A percentile compares a stretch with the other conserved stretches of the same genome.
These are phyloP conservation scores for Barnettozyma sp. DNA, from an alignment of 805 yeast genomes.

Conservation along the genomic window DNA sequence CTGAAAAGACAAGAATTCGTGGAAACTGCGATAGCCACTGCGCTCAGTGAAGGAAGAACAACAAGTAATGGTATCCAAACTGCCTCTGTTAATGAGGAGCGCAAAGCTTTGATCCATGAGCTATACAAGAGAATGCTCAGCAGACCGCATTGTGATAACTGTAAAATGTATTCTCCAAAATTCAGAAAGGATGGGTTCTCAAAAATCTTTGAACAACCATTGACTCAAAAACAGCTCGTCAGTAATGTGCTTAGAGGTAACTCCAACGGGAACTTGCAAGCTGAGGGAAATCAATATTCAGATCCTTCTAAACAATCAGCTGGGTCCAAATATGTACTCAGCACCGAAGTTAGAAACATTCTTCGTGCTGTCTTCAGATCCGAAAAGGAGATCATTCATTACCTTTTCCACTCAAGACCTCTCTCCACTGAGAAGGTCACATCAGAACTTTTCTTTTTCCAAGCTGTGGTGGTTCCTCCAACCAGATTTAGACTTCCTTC, in stretches of 20 bases:
- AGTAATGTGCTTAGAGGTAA: constrained; percentile 81
- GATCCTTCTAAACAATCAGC: constrained; percentile 34
- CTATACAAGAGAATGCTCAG: constrained; percentile 67
- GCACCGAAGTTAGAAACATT: constrained; percentile 80
- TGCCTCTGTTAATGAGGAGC: constrained; percentile 80
- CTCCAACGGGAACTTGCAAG: constrained; percentile 50
- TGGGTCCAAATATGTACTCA: constrained; percentile 80
- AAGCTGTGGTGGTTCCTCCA: constrained; percentile 87
- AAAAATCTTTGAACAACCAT: constrained; percentile 83
- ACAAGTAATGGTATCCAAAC: constrained; percentile 64
- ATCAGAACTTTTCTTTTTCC: constrained; percentile 87
- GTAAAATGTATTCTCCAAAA: constrained; percentile 91
- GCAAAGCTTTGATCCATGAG: constrained; percentile 66
- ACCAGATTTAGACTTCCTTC: constrained; percentile 97
- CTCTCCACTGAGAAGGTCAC: constrained; percentile 36
- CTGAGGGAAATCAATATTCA: constrained; percentile 17
- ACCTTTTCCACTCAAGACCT: constrained; percentile 81
- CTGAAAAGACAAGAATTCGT: constrained; percentile 65
- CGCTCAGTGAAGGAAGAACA: constrained; percentile 70
- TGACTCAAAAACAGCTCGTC: constrained; percentile 72
- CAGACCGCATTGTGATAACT: constrained; percentile 89
- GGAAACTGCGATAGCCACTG: constrained; percentile 59
- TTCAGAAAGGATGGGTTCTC: constrained; percentile 93
- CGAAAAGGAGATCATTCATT: constrained; percentile 63
- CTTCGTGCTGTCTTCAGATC: constrained; percentile 66